These are phyloP conservation scores for Chlamydomonas sp. DNA, from an alignment of 139 green algal genomes.

Conservation along the genomic window DNA sequence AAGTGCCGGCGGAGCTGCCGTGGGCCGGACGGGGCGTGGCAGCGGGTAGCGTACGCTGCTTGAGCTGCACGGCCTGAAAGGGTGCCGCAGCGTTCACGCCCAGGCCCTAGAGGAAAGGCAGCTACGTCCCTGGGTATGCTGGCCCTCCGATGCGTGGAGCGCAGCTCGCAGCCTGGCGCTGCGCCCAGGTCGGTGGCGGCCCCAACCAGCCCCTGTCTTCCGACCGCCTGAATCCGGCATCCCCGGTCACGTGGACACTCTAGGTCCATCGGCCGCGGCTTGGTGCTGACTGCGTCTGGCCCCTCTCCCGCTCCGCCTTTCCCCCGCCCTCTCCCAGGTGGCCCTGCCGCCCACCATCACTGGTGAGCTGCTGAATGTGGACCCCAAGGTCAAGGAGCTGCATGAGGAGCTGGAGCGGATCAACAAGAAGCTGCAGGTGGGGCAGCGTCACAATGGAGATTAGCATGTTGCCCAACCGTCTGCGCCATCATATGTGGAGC, in stretches of 20 bases:
- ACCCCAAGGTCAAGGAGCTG: constrained; percentile 61
- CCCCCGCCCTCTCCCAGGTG: constrained; percentile 43
- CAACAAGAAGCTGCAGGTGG: constrained; percentile 50
- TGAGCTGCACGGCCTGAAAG: too few species aligned
- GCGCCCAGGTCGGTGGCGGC: background rate
- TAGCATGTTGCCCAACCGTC: too few species aligned
- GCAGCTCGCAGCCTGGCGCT: background rate
- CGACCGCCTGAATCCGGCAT: too few species aligned
- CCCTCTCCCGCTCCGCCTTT: background rate
- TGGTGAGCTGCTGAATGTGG: constrained; percentile 36
- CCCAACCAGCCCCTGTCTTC: too few species aligned
- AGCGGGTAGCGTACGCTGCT: too few species aligned
- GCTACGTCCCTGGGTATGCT: too few species aligned
- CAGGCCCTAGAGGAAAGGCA: too few species aligned
- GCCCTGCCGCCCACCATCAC: constrained; percentile 55
- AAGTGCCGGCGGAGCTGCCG: too few species aligned
- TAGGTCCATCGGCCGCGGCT: too few species aligned
- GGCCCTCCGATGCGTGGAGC: background rate
- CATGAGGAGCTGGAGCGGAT: constrained; percentile 61
- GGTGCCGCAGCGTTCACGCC: too few species aligned
- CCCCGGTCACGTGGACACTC: too few species aligned
- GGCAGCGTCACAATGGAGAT: background rate
- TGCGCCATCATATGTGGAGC: background rate
- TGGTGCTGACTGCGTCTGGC: background rate
- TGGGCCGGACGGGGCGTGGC: too few species aligned